Base-by-base conservation (phyloP, 768 basidiomycete genomes). In the Chalciporus sphaerocephalus region DNA sequence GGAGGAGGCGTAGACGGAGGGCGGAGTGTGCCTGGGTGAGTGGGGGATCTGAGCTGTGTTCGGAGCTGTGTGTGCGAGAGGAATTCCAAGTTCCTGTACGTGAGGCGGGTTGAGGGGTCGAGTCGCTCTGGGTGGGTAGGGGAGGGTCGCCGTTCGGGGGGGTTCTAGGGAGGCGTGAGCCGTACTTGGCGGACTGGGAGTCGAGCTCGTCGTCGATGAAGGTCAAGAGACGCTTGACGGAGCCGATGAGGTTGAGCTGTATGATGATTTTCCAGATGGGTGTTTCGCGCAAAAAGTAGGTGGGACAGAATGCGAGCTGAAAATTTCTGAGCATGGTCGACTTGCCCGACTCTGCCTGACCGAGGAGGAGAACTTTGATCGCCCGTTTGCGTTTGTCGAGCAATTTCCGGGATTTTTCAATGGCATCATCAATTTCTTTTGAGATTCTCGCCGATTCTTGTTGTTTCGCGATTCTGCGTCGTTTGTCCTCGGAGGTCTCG, bases 201-300 rank as follows among this genome's bases (percentile, higher is more conserved):
- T 81, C 79, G 24, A 65, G 60, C 36, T 72, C 72, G 20, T 72
- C 67, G 32, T 74, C 68, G 21, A 84, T 66, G 22, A 76, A 70
- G 13, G 80, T 73, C 0, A 85, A 67, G 7, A 85, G 73, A 1
- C 66, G 68, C 58, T 80, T 81, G 48, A 86, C 64, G 15, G 80
- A 80, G 2, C 82, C 66, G 48, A 86, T 83, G 50, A 87, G 65
- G 55, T 87, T 87, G 34, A 87, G 75, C 51, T 87, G 81, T 7
- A 87, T 73, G 42, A 87, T 74, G 11, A 75, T 72, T 49, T 72
- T 76, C 84, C 85, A 87, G 6, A 78, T 72, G 0, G 69, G 55
- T 15, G 77, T 69, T 48, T 87, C 83, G 36, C 56, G 69, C 35
- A 75, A 74, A 45, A 86, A 85, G 44, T 78, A 74, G 20, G 69